Base-by-base conservation (phyloP, 345 rosid genomes). In the Cardiospermum halicacabum region DNA sequence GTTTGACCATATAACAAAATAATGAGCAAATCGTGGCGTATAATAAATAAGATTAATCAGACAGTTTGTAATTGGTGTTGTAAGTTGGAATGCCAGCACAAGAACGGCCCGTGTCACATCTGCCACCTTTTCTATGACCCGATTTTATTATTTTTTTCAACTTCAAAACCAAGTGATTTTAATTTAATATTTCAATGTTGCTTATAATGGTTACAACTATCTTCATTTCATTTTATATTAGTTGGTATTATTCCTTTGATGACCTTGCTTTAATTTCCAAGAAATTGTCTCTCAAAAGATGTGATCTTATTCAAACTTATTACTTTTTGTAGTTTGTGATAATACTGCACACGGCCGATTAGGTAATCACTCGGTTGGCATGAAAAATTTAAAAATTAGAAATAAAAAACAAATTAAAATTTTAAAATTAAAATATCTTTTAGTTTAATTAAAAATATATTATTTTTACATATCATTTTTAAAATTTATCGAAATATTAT, bases 21-120 rank as follows among this genome's bases (percentile, higher is more conserved):
- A 11, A 47, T 48, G 5, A 25, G 26, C 26, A 31, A 62, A 28
- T n/a, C 36, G 40, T 16, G 24, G 25, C n/a, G n/a, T 60, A 28
- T 62, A 30, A 30, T 48, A 28, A 31, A 30, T 40, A 50, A 27
- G 19, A 25, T 60, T 65, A 25, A 65, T 25, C 40, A 65, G 54
- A 24, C 40, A 65, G 16, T 36, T 64, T 26, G 27, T 24, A 39
- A 7, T 11, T 1, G n/a, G 24, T 53, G 26, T 53, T 37, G 48
- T 37, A 21, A 9, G 50, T 48, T 58, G 3, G 51, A 40, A 53
- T 53, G 68, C 40, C 68, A 65, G 68, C 68, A 64, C 18, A 51
- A 0, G 8, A 24, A 37, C 34, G 67, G 67, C 58, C 58, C 9
- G 34, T 32, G 58, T 64, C 36, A 64, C 3, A 64, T 53, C 45